A percentile compares a stretch with the other conserved stretches of the same genome.
Evolutionary conservation across 192 early-diverging fungal species (phyloP).

Genomic region (Thoreauomyces humboldtii): DNA sequence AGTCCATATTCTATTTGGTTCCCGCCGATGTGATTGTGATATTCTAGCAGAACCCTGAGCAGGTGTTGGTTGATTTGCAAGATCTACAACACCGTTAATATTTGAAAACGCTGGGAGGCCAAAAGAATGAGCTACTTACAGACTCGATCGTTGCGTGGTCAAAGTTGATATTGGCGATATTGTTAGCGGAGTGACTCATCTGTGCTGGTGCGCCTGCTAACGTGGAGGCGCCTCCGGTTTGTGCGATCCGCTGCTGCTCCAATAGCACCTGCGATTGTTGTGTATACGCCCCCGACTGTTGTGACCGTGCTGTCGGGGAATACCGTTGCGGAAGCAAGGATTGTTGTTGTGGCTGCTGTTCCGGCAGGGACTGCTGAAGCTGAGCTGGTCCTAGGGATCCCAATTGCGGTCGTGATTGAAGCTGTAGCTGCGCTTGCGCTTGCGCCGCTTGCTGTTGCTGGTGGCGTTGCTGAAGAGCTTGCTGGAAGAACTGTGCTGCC

Average conservation of each 20-base stretch:
- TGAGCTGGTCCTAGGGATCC: background rate
- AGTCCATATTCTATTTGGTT: conserved; percentile 53
- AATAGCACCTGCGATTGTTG: background rate
- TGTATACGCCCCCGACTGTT: background rate
- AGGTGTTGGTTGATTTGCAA: conserved; percentile 63
- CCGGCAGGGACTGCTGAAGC: background rate
- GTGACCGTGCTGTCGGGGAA: background rate
- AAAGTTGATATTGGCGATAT: background rate
- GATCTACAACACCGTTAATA: conserved; percentile 29
- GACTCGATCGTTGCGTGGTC: conserved; percentile 5
- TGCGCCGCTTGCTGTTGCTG: background rate
- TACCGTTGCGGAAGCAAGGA: background rate
- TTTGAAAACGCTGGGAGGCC: background rate
- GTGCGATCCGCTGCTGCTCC: background rate
- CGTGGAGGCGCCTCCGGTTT: background rate
- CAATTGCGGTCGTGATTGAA: background rate
- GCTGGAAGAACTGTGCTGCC: background rate
- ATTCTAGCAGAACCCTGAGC: conserved; percentile 56
- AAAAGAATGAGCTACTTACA: background rate
- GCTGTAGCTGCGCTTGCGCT: background rate
- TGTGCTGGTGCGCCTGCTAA: background rate
- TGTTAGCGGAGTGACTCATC: background rate
- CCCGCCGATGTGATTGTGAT: conserved; percentile 61
- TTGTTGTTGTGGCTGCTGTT: conserved; percentile 1
- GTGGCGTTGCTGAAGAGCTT: background rate